Evolutionary conservation across 208 protist genomes (phyloP).

Genomic region (Vickermania spadyakhi): DNA sequence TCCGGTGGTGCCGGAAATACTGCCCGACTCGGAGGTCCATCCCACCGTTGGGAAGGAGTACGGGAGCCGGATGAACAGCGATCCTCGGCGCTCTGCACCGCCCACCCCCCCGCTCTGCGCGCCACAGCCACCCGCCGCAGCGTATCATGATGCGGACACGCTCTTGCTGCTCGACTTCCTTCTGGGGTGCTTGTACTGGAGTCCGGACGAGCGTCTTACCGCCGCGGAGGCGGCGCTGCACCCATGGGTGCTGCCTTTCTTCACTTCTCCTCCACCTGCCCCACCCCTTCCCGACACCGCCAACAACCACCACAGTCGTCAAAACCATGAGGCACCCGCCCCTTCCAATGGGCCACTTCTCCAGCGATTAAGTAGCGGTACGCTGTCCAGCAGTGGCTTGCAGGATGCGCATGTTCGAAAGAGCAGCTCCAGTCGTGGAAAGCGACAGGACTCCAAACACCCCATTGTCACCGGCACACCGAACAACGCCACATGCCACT

Average conservation of each 20-base stretch:
- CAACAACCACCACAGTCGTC: not conserved
- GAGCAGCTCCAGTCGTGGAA: too few relatives aligned
- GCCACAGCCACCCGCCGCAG: not conserved
- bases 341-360: not conserved
- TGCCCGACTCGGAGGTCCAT: not conserved
- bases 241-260: conserved; percentile 25
- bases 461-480: too few relatives aligned
- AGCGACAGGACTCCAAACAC: too few relatives aligned
- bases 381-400: too few relatives aligned
- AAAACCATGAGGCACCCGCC: not conserved
- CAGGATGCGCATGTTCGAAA: too few relatives aligned
- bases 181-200: conserved; percentile 46
- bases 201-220: conserved; percentile 43
- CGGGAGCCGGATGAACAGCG: not conserved
- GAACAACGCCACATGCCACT: not conserved
- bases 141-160: conserved; percentile 4
- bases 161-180: conserved; percentile 29
- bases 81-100: not conserved
- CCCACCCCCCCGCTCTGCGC: not conserved
- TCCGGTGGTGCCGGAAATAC: not conserved
- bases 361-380: too few relatives aligned
- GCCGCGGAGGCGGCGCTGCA: conserved; percentile 40
- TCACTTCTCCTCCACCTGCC: not conserved
- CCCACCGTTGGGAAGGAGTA: not conserved
- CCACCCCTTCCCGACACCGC: not conserved